Evolutionary conservation across 2,329 filamentous ascomycete genomes (phyloP), one percentile per base, ranked within the genome.

Genomic region (Apiospora aurea): DNA sequence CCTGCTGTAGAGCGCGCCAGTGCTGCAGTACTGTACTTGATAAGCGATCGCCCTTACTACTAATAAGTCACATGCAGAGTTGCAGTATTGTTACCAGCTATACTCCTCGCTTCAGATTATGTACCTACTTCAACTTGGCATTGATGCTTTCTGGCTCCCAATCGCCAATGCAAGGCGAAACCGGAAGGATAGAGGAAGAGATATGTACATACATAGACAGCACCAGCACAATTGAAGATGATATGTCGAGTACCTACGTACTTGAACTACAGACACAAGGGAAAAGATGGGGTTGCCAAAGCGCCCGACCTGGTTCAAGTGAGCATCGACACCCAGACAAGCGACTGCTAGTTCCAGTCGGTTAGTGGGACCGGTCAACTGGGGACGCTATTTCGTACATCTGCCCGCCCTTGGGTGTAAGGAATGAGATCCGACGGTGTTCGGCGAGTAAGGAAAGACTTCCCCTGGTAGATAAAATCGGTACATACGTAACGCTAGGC

Each of bases 341-440:
- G 57, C 34, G 57, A 64, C 34, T 41, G 11, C 34, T 64, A 64
- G 57, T 38, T 64, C 34, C 8, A 64, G 34, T 64, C 57, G 34
- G 57, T 64, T 64, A 64, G 57, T 41, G 57, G 34, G 57, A 64
- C 57, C 57, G 34, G 57, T 64, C 57, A 41, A 64, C 38, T 64
- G 57, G 57, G 41, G 57, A 64, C 57, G 57, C 57, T 64, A 64
- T 64, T 64, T 41, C 57, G 57, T 41, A 64, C 57, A 64, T 64
- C 34, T 41, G 57, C 57, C 57, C 57, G 57, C 57, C 57, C 53
- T 64, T 38, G 34, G 57, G 57, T 64, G 57, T 21, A 41, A n/a
- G 57, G 57, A 64, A 64, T 64, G 21, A 38, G 57, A 64, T 64
- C 57, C 57, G 57, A 64, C 57, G 34, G 57, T 64, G 57, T 64